These are phyloP conservation scores for Diacronema lutheri DNA, from an alignment of 78 protist species.

Conservation along the genomic window DNA sequence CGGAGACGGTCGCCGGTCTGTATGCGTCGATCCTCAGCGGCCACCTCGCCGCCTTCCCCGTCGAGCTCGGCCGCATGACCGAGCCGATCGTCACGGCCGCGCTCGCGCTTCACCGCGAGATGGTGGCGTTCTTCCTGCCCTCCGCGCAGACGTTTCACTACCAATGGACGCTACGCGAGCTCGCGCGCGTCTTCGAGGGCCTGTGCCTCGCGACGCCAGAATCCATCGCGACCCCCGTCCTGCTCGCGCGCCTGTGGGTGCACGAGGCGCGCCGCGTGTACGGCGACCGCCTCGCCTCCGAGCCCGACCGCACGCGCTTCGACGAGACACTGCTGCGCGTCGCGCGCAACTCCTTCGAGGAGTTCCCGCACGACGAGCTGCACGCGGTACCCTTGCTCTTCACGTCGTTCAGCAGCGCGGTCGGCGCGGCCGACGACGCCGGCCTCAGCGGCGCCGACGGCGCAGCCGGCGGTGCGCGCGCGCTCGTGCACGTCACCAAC, in stretches of 20 bases:
- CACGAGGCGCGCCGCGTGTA: constrained; percentile 61
- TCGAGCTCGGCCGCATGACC: background rate
- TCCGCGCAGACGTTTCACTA: constrained; percentile 86
- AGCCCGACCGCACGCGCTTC: constrained; percentile 35
- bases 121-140: constrained; percentile 58
- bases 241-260: constrained; percentile 43
- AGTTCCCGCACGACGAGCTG: constrained; percentile 21
- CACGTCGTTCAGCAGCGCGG: background rate
- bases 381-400: constrained; percentile 3
- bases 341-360: background rate
- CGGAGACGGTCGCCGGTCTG: constrained; percentile 14
- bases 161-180: constrained; percentile 80
- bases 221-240: background rate
- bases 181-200: constrained; percentile 58
- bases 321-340: background rate
- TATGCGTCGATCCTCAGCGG: constrained; percentile 27
- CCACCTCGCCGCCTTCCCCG: constrained; percentile 43
- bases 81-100: constrained; percentile 40
- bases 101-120: constrained; percentile 52
- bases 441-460: background rate
- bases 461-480: background rate
- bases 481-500: background rate
- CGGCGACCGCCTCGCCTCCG: constrained; percentile 54
- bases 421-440: background rate
- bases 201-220: constrained; percentile 15